Conservation (phyloP, 1,139 yeast genomes). For the Pneumocystis jirovecii region DNA sequence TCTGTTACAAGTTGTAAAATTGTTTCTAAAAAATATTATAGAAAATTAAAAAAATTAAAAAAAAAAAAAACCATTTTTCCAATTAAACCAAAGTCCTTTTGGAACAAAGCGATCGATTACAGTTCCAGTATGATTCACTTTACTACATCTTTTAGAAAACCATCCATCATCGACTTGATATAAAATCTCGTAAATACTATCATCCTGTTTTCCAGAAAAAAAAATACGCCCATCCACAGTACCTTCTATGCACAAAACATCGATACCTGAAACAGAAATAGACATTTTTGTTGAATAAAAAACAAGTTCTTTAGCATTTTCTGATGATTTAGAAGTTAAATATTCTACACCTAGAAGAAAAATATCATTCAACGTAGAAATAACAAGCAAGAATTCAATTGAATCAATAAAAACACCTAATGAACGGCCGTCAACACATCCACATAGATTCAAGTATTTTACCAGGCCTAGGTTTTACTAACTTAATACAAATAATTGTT, state of each 20-base stretch:
- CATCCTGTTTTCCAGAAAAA: slow-evolving; percentile 71
- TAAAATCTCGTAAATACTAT: slow-evolving; percentile 72
- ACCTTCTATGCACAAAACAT: slow-evolving; percentile 47
- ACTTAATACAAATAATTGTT: slow-evolving; percentile 57
- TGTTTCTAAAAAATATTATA: slow-evolving; percentile 32
- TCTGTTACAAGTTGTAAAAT: slow-evolving; percentile 58
- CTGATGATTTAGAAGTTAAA: slow-evolving; percentile 15
- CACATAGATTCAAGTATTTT: neutral
- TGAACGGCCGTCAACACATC: neutral
- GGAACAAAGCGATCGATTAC: slow-evolving; percentile 13
- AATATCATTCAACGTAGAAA: slow-evolving; percentile 69
- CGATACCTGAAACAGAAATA: slow-evolving; percentile 62
- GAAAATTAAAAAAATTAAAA: slow-evolving; percentile 5
- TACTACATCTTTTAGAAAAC: slow-evolving; percentile 71
- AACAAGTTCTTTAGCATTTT: slow-evolving; percentile 33
- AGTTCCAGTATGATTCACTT: slow-evolving; percentile 40
- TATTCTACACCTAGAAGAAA: slow-evolving; percentile 53
- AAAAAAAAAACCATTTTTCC: slow-evolving; percentile 2
- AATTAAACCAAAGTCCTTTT: slow-evolving; percentile 9
- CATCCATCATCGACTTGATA: slow-evolving; percentile 81
- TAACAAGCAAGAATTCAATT: slow-evolving; percentile 55
- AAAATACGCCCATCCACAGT: slow-evolving; percentile 67
- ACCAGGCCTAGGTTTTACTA: slow-evolving; percentile 62
- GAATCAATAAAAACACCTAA: slow-evolving; percentile 54
- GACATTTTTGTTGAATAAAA: slow-evolving; percentile 72